phyloP scores from a whole-genome alignment of 805 yeast genomes.

The Candida ulmi region DNA sequence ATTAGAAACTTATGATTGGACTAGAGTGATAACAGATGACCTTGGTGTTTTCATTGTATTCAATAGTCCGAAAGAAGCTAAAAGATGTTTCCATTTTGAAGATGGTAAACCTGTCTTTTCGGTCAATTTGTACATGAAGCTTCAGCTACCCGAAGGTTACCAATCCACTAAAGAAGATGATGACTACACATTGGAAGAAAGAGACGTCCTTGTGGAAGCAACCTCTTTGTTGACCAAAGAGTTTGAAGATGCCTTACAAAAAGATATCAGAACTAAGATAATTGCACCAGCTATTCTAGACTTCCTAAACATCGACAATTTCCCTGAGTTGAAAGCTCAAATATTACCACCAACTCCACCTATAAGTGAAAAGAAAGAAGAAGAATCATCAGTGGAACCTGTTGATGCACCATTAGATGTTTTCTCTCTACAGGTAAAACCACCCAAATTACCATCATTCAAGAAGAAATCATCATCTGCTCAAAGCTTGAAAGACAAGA shows the following conservation, averaged over 20 bases:
- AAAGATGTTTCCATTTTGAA: conserved; percentile 51
- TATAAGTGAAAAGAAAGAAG: conserved; percentile 10
- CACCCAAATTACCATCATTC: conserved; percentile 14
- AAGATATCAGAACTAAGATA: conserved; percentile 69
- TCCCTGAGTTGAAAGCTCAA: conserved; percentile 42
- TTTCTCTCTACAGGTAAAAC: conserved; percentile 8
- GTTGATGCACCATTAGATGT: conserved; percentile 16
- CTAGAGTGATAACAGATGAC: conserved; percentile 53
- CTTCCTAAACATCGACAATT: conserved; percentile 50
- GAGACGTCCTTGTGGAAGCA: conserved; percentile 53
- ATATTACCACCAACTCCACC: conserved; percentile 6
- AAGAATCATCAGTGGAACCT: conserved; percentile 6
- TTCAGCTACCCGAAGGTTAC: conserved; percentile 22
- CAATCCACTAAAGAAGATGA: conserved; percentile 14
- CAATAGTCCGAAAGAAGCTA: conserved; percentile 51
- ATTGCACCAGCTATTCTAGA: conserved; percentile 66
- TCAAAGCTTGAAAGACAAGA: conserved; percentile 1
- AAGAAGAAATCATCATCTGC: conserved; percentile 19
- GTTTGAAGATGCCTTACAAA: conserved; percentile 52
- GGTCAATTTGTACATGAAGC: conserved; percentile 51
- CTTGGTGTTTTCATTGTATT: conserved; percentile 72
- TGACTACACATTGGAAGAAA: conserved; percentile 6
- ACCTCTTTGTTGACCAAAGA: conserved; percentile 54
- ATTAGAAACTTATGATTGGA: conserved; percentile 58
- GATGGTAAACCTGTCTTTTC: conserved; percentile 50